Conservation (phyloP, 176 grass and related monocot species). For the Carex pumila region DNA sequence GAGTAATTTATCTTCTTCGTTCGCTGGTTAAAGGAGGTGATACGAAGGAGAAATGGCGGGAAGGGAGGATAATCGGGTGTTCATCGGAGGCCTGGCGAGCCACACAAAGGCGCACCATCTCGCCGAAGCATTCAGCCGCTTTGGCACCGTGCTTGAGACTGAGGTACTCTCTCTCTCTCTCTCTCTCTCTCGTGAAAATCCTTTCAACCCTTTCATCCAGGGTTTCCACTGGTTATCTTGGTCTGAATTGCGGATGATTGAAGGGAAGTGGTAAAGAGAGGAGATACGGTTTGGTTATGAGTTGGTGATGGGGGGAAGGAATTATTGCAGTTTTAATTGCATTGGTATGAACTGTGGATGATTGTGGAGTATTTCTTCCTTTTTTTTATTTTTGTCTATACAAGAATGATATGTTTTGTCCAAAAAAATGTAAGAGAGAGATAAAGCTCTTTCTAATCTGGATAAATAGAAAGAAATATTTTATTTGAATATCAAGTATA, state of each 20-base stretch:
- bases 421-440: too few relatives aligned
- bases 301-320: not conserved
- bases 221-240: not conserved
- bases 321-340: not conserved
- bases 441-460: too few relatives aligned
- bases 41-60: conserved; percentile 28
- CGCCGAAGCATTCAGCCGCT: conserved; percentile 55
- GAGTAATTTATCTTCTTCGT: not conserved
- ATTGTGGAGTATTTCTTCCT: too few relatives aligned
- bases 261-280: not conserved
- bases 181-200: not conserved
- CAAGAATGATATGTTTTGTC: too few relatives aligned
- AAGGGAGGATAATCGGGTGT: conserved; percentile 78
- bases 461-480: too few relatives aligned
- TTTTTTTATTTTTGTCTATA: too few relatives aligned
- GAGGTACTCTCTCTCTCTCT: conserved; percentile 30
- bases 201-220: not conserved
- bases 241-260: not conserved
- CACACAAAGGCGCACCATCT: conserved; percentile 63
- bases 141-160: conserved; percentile 71
- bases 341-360: too few relatives aligned
- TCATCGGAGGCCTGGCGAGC: conserved; percentile 74
- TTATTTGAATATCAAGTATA: too few relatives aligned
- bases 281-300: not conserved
- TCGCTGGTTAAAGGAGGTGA: not conserved